Base-by-base conservation (phyloP, 1,139 yeast genomes). In the Hansenula lynferdii region DNA sequence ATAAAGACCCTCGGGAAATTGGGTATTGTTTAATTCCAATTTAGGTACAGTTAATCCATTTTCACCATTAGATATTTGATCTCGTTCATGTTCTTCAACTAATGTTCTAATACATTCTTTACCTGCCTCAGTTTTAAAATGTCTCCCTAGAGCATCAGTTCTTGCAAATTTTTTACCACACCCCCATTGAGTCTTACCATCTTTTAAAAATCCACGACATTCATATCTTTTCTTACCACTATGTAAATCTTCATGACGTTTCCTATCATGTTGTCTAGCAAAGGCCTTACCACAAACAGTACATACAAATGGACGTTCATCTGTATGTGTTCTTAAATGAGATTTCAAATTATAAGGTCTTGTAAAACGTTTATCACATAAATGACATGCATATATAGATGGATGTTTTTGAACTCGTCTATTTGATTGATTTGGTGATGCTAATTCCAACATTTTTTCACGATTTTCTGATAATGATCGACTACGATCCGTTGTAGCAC, bases 211-310 rank as follows among this genome's bases (percentile, higher is more conserved):
- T 0, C 97, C 97, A 44, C 74, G 72, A 61, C 98, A 92, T 47
- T 82, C 87, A 57, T 77, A 92, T 54, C 84, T 76, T 67, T 87
- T 90, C 58, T 85, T 92, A 4, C 97, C 97, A 8, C 89, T 72
- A 58, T 92, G 98, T 42, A 92, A 68, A 45, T 87, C 95, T 57
- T 90, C 97, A 57, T 92, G 98, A 31, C 98, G 72, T 57, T 87
- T 89, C 31, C 95, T 68, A 61, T 92, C 98, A 56, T 92, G 97
- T 56, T 89, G 96, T 42, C 98, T 68, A 1, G 97, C 97, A 72
- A 92, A 92, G 4, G 96, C 92, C 61, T 89, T 87, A 8, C 94
- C 94, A 63, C 98, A 92, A 8, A 83, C 76, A 14, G 77, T 71
- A 64, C 98, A 92, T 20, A 79, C 73, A 57, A 80, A 92, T 5